phyloP scores from a whole-genome alignment of 306 rosid species.

The Pterocarpus santalinus region DNA sequence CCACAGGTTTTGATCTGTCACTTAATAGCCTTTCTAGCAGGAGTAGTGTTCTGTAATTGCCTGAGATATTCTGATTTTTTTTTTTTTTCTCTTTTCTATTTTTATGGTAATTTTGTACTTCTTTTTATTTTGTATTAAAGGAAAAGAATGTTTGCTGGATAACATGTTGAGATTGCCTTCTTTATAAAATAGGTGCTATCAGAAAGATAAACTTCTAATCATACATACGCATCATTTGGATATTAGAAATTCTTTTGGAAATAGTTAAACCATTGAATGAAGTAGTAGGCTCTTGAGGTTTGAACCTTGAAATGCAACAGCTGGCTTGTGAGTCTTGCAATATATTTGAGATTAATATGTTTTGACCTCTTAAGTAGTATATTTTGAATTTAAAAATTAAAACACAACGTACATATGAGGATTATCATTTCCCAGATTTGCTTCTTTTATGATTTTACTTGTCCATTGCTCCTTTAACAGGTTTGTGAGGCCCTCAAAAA shows the following conservation, averaged over 20 bases:
- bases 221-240: slow-evolving; percentile 3
- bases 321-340: slow-evolving; percentile 18
- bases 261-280: slow-evolving; percentile 9
- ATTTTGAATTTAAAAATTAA: slow-evolving; percentile 30
- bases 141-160: neutral
- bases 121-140: neutral
- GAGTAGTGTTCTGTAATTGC: slow-evolving; percentile 32
- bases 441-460: neutral
- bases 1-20: slow-evolving; percentile 81
- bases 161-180: slow-evolving; percentile 16
- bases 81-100: neutral
- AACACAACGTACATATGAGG: slow-evolving; percentile 2
- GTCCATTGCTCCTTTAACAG: slow-evolving; percentile 56
- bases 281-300: slow-evolving; percentile 32
- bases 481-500: slow-evolving; percentile 87
- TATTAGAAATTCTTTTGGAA: slow-evolving; percentile 7
- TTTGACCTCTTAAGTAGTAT: slow-evolving; percentile 35
- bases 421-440: slow-evolving; percentile 13
- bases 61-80: slow-evolving; percentile 24
- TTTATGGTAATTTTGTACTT: slow-evolving; percentile 14
- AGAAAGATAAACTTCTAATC: slow-evolving; percentile 25
- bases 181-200: neutral
- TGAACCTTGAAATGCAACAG: slow-evolving; percentile 22
- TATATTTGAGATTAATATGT: slow-evolving; percentile 32
- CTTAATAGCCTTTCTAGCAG: slow-evolving; percentile 43